Percentiles rank a stretch among this genome's conserved stretches.
These are phyloP conservation scores for Podaxis mareebaensis DNA, from an alignment of 768 basidiomycete genomes.

Conservation along the genomic window DNA sequence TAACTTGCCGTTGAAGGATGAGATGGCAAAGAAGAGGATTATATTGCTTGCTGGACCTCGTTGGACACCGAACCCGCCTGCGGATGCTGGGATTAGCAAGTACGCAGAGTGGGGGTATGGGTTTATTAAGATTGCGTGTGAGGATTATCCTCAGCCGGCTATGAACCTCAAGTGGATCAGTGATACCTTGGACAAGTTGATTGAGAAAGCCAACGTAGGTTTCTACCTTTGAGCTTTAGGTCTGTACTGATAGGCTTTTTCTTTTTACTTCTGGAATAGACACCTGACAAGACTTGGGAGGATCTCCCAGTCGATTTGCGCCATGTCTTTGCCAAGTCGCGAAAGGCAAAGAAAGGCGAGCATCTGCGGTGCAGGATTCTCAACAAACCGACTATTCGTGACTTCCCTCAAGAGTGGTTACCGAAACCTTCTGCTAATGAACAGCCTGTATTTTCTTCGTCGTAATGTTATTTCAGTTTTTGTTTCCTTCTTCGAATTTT, in stretches of 20 bases:
- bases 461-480: constrained; percentile 9
- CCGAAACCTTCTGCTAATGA: constrained; percentile 31
- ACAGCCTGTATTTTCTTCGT: constrained; percentile 9
- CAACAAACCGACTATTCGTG: constrained; percentile 63
- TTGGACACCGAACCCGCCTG: constrained; percentile 77
- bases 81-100: constrained; percentile 61
- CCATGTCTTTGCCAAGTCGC: constrained; percentile 70
- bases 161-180: constrained; percentile 97
- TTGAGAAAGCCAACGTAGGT: constrained; percentile 86
- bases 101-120: constrained; percentile 62
- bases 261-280: constrained; percentile 29
- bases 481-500: not conserved
- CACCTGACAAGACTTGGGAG: constrained; percentile 45
- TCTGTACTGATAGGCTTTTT: constrained; percentile 9
- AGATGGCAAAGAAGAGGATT: constrained; percentile 77
- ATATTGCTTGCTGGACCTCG: constrained; percentile 87
- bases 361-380: constrained; percentile 56
- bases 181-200: constrained; percentile 76
- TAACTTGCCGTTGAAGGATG: constrained; percentile 61
- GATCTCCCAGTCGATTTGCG: constrained; percentile 82
- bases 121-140: constrained; percentile 88
- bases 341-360: constrained; percentile 75
- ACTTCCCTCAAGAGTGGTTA: constrained; percentile 89
- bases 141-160: constrained; percentile 76
- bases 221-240: constrained; percentile 9